Conservation (phyloP, 2,329 filamentous ascomycete genomes). For the Sclerotinia spermophila region DNA sequence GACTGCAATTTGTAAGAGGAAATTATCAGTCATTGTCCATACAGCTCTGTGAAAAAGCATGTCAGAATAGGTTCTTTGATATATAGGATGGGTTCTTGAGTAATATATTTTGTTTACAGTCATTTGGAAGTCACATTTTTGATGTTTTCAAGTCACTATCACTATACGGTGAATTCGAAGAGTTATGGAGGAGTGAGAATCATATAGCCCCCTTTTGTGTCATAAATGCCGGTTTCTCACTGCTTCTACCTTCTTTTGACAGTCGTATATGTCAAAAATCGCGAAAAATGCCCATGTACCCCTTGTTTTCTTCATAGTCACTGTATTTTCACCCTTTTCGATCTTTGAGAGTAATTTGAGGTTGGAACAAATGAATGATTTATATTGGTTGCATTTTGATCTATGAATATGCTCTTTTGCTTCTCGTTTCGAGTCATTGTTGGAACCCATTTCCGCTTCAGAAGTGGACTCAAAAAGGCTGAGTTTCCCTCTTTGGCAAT, state of each 20-base stretch:
- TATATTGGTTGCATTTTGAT: neutral
- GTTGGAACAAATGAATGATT: neutral
- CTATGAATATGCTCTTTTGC: neutral
- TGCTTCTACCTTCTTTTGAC: neutral
- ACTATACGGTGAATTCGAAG: neutral
- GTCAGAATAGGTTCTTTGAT: neutral
- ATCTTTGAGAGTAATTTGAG: neutral
- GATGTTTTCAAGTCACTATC: neutral
- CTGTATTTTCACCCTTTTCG: fast-evolving
- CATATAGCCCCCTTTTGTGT: neutral
- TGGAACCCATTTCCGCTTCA: fast-evolving
- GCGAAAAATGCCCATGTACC: too few species aligned
- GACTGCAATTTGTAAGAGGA: neutral
- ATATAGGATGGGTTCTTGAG: neutral
- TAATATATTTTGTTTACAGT: neutral
- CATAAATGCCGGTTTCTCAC: neutral
- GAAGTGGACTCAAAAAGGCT: neutral
- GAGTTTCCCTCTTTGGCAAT: neutral
- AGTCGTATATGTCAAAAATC: neutral
- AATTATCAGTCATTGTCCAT: neutral
- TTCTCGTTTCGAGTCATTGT: neutral
- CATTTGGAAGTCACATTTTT: neutral
- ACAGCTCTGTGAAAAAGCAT: too few species aligned
- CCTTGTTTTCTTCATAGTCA: too few species aligned
- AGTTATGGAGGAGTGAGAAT: neutral